Percentiles rank a stretch among this genome's conserved stretches.
phyloP scores from a whole-genome alignment of 75 land plant species.

The Azolla pinnata region DNA sequence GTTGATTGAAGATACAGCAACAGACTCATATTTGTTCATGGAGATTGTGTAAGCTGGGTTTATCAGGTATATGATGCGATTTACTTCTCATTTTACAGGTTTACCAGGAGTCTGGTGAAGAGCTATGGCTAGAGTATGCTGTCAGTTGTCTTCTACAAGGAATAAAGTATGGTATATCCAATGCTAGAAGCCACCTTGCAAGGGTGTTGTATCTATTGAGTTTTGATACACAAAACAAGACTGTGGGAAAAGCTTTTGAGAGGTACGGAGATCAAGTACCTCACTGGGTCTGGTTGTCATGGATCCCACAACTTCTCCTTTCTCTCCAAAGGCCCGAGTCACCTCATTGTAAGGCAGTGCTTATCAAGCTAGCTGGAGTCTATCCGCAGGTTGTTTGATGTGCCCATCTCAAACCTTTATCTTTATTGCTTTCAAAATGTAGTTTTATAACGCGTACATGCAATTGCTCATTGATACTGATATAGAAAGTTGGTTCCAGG shows the following conservation, averaged over 20 bases:
- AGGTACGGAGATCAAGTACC: conserved; percentile 87
- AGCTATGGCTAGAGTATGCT: conserved; percentile 92
- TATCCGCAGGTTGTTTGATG: conserved; percentile 73
- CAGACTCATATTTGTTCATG: too few species aligned
- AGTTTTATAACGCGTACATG: too few species aligned
- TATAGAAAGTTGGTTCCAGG: conserved; percentile 29
- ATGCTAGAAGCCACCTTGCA: conserved; percentile 89
- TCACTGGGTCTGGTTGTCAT: conserved; percentile 97
- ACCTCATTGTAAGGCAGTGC: conserved; percentile 85
- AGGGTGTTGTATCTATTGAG: conserved; percentile 88
- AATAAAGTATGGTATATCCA: conserved; percentile 86
- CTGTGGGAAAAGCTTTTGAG: conserved; percentile 88
- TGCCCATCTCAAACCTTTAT: neutral
- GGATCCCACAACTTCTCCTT: conserved; percentile 96
- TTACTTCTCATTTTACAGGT: too few species aligned
- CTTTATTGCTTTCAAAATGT: neutral
- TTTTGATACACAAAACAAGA: conserved; percentile 84
- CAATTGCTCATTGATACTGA: neutral
- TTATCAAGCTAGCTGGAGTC: conserved; percentile 68
- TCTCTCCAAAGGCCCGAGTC: conserved; percentile 95
- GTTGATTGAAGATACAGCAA: too few species aligned
- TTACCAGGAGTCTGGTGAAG: conserved; percentile 76
- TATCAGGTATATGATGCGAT: too few species aligned
- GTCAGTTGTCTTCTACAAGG: conserved; percentile 97
- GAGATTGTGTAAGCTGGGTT: too few species aligned